These are phyloP conservation scores for Lathyrus oleraceus DNA, from an alignment of 306 rosid species.

Conservation along the genomic window DNA sequence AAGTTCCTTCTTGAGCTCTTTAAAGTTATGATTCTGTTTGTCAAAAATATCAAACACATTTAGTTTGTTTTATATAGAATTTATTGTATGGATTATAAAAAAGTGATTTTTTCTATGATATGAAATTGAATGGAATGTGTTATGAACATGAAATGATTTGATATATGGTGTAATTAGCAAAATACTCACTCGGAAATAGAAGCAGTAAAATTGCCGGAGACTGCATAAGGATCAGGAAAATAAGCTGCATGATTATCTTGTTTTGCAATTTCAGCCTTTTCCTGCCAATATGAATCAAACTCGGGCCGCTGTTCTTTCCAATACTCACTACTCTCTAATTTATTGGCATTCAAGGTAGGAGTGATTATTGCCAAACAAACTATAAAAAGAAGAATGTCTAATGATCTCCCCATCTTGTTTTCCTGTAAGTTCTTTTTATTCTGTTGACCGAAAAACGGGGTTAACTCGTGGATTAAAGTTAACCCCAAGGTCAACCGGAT, in stretches of 20 bases:
- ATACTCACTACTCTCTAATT: background rate
- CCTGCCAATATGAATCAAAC: constrained; percentile 60
- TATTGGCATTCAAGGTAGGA: constrained; percentile 40
- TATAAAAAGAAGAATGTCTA: constrained; percentile 22
- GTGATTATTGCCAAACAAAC: constrained; percentile 15
- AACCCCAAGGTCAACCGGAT: background rate
- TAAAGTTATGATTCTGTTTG: background rate
- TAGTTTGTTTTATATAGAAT: background rate
- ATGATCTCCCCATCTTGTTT: background rate
- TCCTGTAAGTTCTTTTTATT: background rate
- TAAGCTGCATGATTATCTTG: constrained; percentile 31
- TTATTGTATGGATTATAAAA: too few species aligned
- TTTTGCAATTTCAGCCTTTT: constrained; percentile 41
- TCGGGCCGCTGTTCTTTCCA: background rate
- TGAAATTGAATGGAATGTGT: too few species aligned
- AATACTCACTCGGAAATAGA: constrained; percentile 48
- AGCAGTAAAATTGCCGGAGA: constrained; percentile 43
- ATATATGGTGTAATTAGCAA: background rate
- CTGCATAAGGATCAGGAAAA: constrained; percentile 43
- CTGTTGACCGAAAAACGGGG: background rate
- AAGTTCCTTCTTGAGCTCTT: constrained; percentile 42
- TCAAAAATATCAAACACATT: background rate
- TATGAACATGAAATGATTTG: background rate
- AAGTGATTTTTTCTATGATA: too few species aligned
- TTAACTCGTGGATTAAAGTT: background rate